Conservation (phyloP, 1,284 basidiomycete species). For the Irpex sp. region DNA sequence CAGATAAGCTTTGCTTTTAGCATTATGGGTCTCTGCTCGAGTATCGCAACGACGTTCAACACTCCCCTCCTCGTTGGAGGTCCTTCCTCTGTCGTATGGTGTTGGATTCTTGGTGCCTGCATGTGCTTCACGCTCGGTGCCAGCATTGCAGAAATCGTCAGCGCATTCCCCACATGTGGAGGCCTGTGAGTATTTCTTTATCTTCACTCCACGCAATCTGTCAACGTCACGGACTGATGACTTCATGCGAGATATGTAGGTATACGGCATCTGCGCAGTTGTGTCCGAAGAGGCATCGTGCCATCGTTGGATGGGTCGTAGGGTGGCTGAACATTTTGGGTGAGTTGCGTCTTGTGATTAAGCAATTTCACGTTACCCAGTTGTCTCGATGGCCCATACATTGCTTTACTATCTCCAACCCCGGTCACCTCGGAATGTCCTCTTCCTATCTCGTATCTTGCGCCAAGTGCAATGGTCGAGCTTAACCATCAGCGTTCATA, state of each 20-base stretch:
- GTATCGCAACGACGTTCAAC: slow-evolving; percentile 86
- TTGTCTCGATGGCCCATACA: neutral
- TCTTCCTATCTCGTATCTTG: neutral
- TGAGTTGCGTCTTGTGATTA: slow-evolving; percentile 28
- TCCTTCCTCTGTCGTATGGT: slow-evolving; percentile 86
- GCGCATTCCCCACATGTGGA: slow-evolving; percentile 87
- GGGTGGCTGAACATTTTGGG: slow-evolving; percentile 93
- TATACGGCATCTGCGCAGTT: slow-evolving; percentile 85
- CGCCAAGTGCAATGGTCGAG: no score
- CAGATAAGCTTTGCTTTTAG: slow-evolving; percentile 85
- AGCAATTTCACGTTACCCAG: neutral
- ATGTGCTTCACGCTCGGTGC: slow-evolving; percentile 83
- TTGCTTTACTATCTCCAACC: neutral
- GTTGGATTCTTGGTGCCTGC: slow-evolving; percentile 81
- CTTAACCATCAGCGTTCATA: no score
- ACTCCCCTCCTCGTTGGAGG: slow-evolving; percentile 83
- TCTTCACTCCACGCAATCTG: neutral
- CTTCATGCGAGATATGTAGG: slow-evolving; percentile 35
- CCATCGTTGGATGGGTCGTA: slow-evolving; percentile 79
- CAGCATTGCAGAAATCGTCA: slow-evolving; percentile 84
- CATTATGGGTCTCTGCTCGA: slow-evolving; percentile 86
- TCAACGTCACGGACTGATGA: neutral
- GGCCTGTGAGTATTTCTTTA: slow-evolving; percentile 64
- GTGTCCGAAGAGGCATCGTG: slow-evolving; percentile 78
- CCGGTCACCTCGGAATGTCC: neutral